These are phyloP conservation scores for Cucurbita moschata DNA, from an alignment of 306 rosid genomes.

Conservation along the genomic window DNA sequence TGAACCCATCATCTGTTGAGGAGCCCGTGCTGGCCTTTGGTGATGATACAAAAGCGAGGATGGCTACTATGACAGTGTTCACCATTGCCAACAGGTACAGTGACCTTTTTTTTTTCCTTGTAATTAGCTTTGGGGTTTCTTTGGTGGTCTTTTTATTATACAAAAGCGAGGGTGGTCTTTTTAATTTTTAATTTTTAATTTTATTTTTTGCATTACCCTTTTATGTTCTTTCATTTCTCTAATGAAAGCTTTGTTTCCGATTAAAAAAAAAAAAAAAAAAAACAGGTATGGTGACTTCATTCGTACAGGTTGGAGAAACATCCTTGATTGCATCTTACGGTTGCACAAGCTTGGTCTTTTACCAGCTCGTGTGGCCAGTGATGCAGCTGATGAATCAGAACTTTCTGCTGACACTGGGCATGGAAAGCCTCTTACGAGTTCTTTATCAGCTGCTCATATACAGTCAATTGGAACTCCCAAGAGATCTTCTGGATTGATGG, in stretches of 20 bases:
- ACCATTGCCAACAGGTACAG: slow-evolving; percentile 90
- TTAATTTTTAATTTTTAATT: too few species aligned
- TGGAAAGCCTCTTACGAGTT: slow-evolving; percentile 59
- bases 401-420: slow-evolving; percentile 61
- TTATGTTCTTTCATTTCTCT: neutral
- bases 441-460: slow-evolving; percentile 70
- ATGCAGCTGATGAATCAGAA: slow-evolving; percentile 85
- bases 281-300: slow-evolving; percentile 92
- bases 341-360: slow-evolving; percentile 95
- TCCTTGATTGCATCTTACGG: slow-evolving; percentile 85
- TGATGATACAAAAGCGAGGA: slow-evolving; percentile 89
- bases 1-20: slow-evolving; percentile 73
- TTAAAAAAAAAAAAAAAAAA: slow-evolving; percentile 18
- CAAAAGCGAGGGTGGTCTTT: neutral
- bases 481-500: slow-evolving; percentile 95
- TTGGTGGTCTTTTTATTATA: neutral
- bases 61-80: slow-evolving; percentile 89
- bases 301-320: slow-evolving; percentile 96
- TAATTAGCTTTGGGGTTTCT: neutral
- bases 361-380: slow-evolving; percentile 96
- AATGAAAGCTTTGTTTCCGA: neutral
- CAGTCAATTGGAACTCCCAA: slow-evolving; percentile 76
- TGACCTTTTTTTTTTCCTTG: slow-evolving; percentile 20
- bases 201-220: neutral
- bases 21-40: slow-evolving; percentile 92